A percentile compares a stretch with the other conserved stretches of the same genome.
Evolutionary conservation across 257 asterid genomes (phyloP).

Genomic region (Coffea eugenioides): DNA sequence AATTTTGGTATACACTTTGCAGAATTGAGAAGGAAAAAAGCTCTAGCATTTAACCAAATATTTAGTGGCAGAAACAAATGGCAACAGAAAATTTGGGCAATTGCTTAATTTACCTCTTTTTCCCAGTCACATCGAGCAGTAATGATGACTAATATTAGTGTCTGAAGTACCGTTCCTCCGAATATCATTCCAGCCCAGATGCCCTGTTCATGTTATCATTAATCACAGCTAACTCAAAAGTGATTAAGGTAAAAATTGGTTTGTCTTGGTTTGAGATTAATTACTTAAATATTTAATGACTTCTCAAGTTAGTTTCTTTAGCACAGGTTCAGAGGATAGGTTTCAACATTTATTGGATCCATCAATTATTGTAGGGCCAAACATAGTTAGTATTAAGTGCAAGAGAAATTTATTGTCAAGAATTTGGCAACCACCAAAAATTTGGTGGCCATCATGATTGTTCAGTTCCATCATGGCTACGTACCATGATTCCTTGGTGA

Average conservation of each 20-base stretch:
- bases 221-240: neutral
- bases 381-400: neutral
- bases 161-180: conserved; percentile 73
- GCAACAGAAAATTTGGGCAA: no score
- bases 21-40: neutral
- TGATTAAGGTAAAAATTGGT: neutral
- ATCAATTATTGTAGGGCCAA: neutral
- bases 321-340: neutral
- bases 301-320: no score
- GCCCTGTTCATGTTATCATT: conserved; percentile 27
- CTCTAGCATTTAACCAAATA: neutral
- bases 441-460: neutral
- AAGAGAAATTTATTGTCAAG: neutral
- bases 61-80: no score
- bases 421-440: neutral
- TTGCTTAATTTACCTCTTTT: conserved; percentile 42
- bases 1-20: no score
- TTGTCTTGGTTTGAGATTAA: no score
- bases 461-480: neutral
- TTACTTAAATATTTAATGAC: no score
- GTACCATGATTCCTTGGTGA: conserved; percentile 53
- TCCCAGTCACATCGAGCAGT: conserved; percentile 65
- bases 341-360: neutral
- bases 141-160: conserved; percentile 45
- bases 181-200: conserved; percentile 82